Evolutionary conservation across 2,329 filamentous ascomycete genomes (phyloP), one percentile per base, ranked within the genome.

Genomic region (Drechslera avenae): DNA sequence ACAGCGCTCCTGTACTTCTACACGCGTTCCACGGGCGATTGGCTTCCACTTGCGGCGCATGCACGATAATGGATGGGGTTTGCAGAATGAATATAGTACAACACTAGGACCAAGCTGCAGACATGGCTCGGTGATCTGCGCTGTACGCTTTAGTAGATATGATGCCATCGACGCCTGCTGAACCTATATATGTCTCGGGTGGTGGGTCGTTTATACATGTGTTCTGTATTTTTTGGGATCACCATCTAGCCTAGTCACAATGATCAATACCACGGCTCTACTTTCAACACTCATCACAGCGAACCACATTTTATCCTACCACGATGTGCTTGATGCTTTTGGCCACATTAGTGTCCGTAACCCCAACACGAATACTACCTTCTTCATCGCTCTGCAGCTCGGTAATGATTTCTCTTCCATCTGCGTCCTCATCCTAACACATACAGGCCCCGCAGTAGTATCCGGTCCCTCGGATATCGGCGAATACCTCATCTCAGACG

Each of bases 261-360:
- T 63, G 61, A 39, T 62, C 8, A 67, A 64, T 47, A 55, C 54
- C 21, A 63, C 57, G 47, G 76, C 50, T 1, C 56, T 59, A 4
- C 57, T 66, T 28, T 54, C 51, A 17, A 57, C 44, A 21, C 63
- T 79, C 39, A 76, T 81, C 26, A 68, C 70, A 3, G 76, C 74
- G 12, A 74, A 75, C 52, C 79, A 81, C 55, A 80, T 82, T 36
- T 73, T 83, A 0, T 77, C 81, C 57, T 68, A 79, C 48, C 74
- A 81, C 32, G 63, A 68, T 35, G 75, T 82, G 7, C 67, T 83
- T 26, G 80, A 82, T 50, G 76, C 77, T 2, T 81, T 78, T 54
- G 79, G 80, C 17, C 80, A 83, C 49, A 64, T 83, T n/a, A 80
- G 79, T 8, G 67, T 80, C 28, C 73, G 80, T 3, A 75, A 81